phyloP scores from a whole-genome alignment of 441 rosid species.

The Pelargonium hybrid region DNA sequence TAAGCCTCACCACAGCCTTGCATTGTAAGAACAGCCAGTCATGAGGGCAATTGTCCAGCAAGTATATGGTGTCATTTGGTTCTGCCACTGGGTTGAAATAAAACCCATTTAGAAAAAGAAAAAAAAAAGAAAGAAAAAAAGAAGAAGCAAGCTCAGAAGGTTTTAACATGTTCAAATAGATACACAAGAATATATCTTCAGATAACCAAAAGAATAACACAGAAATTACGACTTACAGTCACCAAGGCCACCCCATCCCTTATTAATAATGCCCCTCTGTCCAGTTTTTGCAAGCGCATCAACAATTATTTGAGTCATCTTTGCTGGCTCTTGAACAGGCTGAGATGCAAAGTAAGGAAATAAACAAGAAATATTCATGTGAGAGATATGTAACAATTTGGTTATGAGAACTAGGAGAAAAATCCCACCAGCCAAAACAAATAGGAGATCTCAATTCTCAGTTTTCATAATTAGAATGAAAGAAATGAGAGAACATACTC shows the following conservation, averaged over 20 bases:
- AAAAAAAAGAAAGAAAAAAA: no score
- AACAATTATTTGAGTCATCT: constrained; percentile 25
- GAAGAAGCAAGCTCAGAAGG: neutral
- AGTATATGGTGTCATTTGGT: constrained; percentile 22
- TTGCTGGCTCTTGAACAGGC: constrained; percentile 26
- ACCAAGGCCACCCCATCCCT: constrained; percentile 28
- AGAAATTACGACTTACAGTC: constrained; percentile 17
- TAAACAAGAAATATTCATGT: neutral
- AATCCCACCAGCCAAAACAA: neutral
- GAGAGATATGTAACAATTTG: neutral
- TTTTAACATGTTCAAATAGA: neutral
- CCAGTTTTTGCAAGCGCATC: constrained; percentile 21
- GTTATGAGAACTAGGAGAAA: neutral
- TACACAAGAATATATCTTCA: no score
- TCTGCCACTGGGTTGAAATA: constrained; percentile 18
- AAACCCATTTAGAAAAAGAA: neutral
- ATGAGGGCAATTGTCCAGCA: constrained; percentile 25
- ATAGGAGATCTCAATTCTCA: neutral
- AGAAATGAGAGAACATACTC: constrained; percentile 30
- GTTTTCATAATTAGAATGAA: neutral
- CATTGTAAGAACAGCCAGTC: constrained; percentile 28
- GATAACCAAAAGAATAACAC: neutral
- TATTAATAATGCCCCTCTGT: constrained; percentile 27
- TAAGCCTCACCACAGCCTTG: constrained; percentile 26
- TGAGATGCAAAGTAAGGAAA: neutral